Base-by-base conservation (phyloP, 495 filamentous ascomycete species). In the Hyaloscypha variabilis region DNA sequence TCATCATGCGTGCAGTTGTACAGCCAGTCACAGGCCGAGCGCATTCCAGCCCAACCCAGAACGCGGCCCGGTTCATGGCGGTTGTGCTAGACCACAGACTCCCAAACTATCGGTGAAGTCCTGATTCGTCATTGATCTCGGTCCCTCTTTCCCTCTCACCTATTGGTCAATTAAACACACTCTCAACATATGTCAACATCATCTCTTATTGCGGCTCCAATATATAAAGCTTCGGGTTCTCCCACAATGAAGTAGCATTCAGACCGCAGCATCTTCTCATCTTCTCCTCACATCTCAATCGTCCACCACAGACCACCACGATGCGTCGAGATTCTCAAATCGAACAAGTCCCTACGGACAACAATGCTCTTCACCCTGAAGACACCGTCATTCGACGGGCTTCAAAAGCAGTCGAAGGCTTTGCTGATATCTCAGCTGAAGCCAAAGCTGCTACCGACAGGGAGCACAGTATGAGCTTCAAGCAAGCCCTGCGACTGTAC, bases 401-500 rank as follows among this genome's bases (percentile, higher is more conserved):
- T 24, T 62, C 65, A 31, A 53, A 63, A 11, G 66, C 66, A 8
- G 49, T 60, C 17, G 8, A 8, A 17, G 26, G 42, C 39, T 67
- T 67, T 31, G 65, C 60, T 10, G 58, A 36, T 31, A 34, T 63
- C 39, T 36, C 50, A 52, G 50, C 34, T 17, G 63, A 63, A 8
- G 67, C 67, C 8, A 55, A 55, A 50, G 60, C 54, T 28, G 67
- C 63, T 54, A 69, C 67, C 26, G 74, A 80, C 52, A 82, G 80
- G 63, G 82, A 85, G 69, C 82, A 81, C 58, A 77, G 64, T 11
- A 85, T 85, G 82, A 81, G 76, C 17, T 73, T 85, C 49, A 63
- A 75, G 62, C 76, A 84, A 56, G 82, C 79, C 64, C 74, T 85
- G 63, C 74, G 65, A 59, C 74, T 83, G 5, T 85, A 84, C 62